Base-by-base conservation (phyloP, 768 basidiomycete species). In the Amanita pallidorosea region DNA sequence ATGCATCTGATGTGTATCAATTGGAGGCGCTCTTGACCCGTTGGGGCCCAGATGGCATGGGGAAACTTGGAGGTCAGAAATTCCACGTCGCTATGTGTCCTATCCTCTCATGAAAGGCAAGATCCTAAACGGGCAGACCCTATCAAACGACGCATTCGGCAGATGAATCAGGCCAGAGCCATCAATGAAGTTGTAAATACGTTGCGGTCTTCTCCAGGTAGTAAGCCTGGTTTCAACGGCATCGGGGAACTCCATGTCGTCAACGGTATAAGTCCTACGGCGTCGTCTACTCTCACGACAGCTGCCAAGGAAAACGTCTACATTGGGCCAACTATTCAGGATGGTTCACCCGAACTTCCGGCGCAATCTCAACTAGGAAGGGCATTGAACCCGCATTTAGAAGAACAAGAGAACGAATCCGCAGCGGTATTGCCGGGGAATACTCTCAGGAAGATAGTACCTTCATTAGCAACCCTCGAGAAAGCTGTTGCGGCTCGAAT, bases 401-500 rank as follows among this genome's bases (percentile, higher is more conserved):
- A 88, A 66, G 65, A 74, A 37, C 75, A 77, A 54, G 82, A 82
- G 55, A 73, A 72, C 55, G 77, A 82, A 55, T 54, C 62, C 51
- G 62, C 58, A 47, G 76, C 75, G 64, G 69, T 74, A 48, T 85
- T 97, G 60, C 80, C 75, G 12, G 42, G 31, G 29, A 8, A 40
- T 51, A 8, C 50, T 44, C 42, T 34, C 20, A 43, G 42, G 34
- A 20, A 29, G 23, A 51, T 51, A 22, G 50, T 51, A 23, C 93
- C 95, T 35, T 94, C 93, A 49, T 74, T 99, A 51, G 75, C 83
- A 38, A 96, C 95, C 27, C 73, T 97, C 61, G 94, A 99, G 67
- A 93, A 88, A 65, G 90, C 93, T 46, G 89, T 92, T 53, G 85
- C 93, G 31, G 83, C 88, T 36, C 81, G 88, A 63, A 89, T 97